Evolutionary conservation across 2,329 filamentous ascomycete species (phyloP).

Genomic region (Claviceps maximensis): DNA sequence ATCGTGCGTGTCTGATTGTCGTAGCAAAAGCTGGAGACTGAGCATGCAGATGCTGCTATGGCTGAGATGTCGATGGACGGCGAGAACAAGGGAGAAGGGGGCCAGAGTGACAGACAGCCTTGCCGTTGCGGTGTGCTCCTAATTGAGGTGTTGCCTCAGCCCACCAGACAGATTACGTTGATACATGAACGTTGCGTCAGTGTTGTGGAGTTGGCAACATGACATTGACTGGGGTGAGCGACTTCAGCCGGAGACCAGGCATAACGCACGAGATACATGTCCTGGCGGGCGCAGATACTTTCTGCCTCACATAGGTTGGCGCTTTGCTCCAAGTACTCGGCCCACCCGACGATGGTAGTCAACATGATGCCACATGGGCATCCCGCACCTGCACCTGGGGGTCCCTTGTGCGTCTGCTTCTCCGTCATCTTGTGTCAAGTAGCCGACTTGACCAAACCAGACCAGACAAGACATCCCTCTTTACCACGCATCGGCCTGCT

Average conservation of each 20-base stretch:
- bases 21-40: background rate
- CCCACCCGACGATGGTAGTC: background rate
- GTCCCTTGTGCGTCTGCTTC: too few relatives aligned
- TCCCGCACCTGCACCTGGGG: background rate
- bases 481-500: background rate
- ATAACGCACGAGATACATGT: background rate
- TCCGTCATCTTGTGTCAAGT: background rate
- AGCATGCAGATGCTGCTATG: background rate
- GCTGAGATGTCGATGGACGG: background rate
- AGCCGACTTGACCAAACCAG: background rate
- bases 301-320: too few relatives aligned
- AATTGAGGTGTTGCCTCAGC: background rate
- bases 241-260: background rate
- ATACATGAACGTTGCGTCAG: slow-evolving; percentile 2
- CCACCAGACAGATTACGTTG: background rate
- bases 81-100: background rate
- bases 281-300: background rate
- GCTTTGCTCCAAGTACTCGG: background rate
- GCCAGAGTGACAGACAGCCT: background rate
- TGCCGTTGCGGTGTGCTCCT: background rate
- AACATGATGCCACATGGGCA: background rate
- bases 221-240: background rate
- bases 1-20: background rate
- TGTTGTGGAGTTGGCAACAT: slow-evolving; percentile 2
- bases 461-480: background rate